Conservation (phyloP, 2,329 filamentous ascomycete species). For the Colletotrichum eleusines region DNA sequence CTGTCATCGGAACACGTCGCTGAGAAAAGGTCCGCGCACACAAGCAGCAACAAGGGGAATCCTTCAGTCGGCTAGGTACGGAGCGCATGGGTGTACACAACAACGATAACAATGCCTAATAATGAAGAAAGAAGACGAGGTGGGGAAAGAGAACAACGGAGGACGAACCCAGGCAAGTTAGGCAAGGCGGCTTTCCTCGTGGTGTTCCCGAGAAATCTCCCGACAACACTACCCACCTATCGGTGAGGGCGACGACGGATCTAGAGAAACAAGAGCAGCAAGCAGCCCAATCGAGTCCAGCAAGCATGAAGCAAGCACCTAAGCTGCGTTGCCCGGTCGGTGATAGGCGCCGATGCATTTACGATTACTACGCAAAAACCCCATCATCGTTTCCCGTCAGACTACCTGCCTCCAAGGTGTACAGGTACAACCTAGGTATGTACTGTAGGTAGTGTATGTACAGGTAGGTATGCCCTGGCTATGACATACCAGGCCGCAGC, state of each 20-base stretch:
- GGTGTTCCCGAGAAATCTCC: constrained; percentile 36
- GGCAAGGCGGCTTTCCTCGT: too few relatives aligned
- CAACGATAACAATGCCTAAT: neutral
- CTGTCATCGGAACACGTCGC: constrained; percentile 23
- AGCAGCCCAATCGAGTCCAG: neutral
- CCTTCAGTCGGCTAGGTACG: neutral
- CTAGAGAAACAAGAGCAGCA: neutral
- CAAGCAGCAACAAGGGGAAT: neutral
- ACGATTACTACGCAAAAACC: constrained; percentile 6
- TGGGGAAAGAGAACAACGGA: neutral
- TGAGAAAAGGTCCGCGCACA: constrained; percentile 10
- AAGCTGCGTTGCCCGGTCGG: neutral
- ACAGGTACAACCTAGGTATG: too few relatives aligned
- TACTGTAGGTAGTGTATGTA: too few relatives aligned
- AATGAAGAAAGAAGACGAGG: neutral
- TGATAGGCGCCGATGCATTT: neutral
- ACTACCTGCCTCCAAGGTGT: neutral
- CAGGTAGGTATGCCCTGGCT: too few relatives aligned
- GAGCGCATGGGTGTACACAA: neutral
- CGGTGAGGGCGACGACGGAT: constrained; percentile 21
- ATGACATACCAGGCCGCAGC: neutral
- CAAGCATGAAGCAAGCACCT: too few relatives aligned
- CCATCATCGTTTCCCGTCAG: neutral
- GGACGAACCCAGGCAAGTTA: neutral
- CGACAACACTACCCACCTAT: neutral